Percentiles rank a stretch among this genome's conserved stretches.
These are phyloP conservation scores for Pythium scleroteichum DNA, from an alignment of 352 stramenopile species.

Conservation along the genomic window DNA sequence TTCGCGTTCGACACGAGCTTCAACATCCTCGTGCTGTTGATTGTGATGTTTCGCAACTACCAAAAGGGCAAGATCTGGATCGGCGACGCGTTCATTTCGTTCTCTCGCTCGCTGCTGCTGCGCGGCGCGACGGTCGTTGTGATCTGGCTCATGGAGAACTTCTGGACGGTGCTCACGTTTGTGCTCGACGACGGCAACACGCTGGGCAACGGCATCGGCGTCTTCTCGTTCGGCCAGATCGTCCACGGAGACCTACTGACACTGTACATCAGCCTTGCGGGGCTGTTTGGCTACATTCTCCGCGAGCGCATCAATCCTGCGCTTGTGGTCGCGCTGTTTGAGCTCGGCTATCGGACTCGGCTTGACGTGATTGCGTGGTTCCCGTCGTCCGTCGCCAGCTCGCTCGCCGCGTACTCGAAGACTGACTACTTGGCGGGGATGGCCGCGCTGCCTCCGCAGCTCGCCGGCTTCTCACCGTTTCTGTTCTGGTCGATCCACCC, in stretches of 20 bases:
- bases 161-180: constrained; percentile 46
- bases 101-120: constrained; percentile 35
- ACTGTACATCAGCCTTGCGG: constrained; percentile 32
- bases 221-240: background rate
- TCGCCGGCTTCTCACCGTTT: constrained; percentile 18
- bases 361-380: background rate
- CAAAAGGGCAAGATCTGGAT: constrained; percentile 16
- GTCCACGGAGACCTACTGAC: constrained; percentile 35
- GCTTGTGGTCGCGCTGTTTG: constrained; percentile 9
- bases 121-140: constrained; percentile 38
- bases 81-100: constrained; percentile 18
- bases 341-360: constrained; percentile 4
- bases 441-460: constrained; percentile 1
- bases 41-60: constrained; percentile 32
- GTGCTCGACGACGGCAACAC: constrained; percentile 21
- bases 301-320: constrained; percentile 18
- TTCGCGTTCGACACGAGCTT: constrained; percentile 33
- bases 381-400: constrained; percentile 14
- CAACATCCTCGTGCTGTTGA: constrained; percentile 5
- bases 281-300: background rate
- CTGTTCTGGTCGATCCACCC: constrained; percentile 24
- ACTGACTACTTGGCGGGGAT: background rate
- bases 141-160: constrained; percentile 43
- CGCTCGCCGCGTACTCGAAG: constrained; percentile 20
- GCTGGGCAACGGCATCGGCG: background rate